Base-by-base conservation (phyloP, 2,329 filamentous ascomycete species). In the Fusarium veterinarium region DNA sequence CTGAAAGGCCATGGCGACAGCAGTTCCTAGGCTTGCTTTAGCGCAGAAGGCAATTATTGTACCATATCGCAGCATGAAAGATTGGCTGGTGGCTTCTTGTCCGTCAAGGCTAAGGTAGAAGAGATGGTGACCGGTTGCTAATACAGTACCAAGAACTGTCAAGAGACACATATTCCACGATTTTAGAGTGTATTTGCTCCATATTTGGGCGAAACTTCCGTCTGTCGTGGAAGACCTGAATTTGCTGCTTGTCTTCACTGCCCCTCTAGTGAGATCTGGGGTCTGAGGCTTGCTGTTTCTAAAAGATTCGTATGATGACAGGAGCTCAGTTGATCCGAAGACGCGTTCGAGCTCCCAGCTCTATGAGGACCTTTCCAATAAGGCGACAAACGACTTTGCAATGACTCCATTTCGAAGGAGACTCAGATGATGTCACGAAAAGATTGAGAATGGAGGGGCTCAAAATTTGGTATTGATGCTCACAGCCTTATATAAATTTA, bases 81-180 rank as follows among this genome's bases (percentile, higher is more conserved):
- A 59, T 17, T 69, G 66, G 6, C 49, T 31, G 0, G 5, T 19
- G 0, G 60, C 63, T 1, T 55, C 23, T 23, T 42, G 16, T 0
- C n/a, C 49, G 4, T 69, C 28, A 0, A 71, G 46, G 0, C 6
- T 19, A 0, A 44, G 9, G 9, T 69, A 71, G 19, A 69, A 64
- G 2, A 60, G 10, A 49, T 75, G 51, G 17, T 75, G 55, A 1
- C 72, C 57, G 1, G 60, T 9, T 1, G 63, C 64, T 10, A 71
- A 63, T 0, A 9, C 9, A 0, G 25, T 14, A 3, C 60, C 66
- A 3, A 41, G 2, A 6, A 57, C 6, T 0, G 44, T 17, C 16
- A 57, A 42, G 7, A 64, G 20, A 8, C 59, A 73, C 69, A 73
- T 64, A 8, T 49, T 67, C 48, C 41, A 67, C 3, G 8, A 37